Percentiles rank a stretch among this genome's conserved stretches.
Evolutionary conservation across 1,139 yeast genomes (phyloP).

Genomic region (Geotrichum australiense): DNA sequence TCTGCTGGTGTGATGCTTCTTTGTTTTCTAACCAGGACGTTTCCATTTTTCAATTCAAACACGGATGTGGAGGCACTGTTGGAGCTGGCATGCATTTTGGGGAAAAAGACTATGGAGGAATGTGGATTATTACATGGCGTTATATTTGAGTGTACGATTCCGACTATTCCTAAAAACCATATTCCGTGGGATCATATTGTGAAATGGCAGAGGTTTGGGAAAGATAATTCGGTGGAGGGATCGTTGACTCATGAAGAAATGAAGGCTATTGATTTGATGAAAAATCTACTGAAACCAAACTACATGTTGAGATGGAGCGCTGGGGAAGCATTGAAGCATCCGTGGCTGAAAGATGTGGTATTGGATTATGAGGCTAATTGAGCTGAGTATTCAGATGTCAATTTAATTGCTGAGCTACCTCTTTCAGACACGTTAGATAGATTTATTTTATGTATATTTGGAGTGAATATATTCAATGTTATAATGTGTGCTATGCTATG

Average conservation of each 20-base stretch:
- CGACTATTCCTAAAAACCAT: too few relatives aligned
- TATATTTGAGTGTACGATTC: constrained; percentile 67
- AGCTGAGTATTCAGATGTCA: too few relatives aligned
- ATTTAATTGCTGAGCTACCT: too few relatives aligned
- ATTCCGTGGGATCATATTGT: too few relatives aligned
- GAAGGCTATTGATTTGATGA: constrained; percentile 47
- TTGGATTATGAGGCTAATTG: too few relatives aligned
- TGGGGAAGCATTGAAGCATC: constrained; percentile 46
- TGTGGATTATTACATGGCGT: constrained; percentile 86
- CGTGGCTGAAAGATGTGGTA: too few relatives aligned
- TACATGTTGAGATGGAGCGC: constrained; percentile 51
- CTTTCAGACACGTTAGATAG: too few relatives aligned
- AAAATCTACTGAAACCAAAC: constrained; percentile 51
- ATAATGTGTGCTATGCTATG: too few relatives aligned
- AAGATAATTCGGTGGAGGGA: too few relatives aligned
- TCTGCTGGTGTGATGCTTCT: constrained; percentile 83
- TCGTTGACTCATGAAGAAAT: constrained; percentile 26
- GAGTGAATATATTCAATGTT: too few relatives aligned
- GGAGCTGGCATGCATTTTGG: constrained; percentile 77
- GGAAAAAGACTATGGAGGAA: constrained; percentile 59
- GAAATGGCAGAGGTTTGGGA: too few relatives aligned
- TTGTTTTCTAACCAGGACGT: constrained; percentile 62
- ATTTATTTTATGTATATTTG: too few relatives aligned
- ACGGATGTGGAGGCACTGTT: constrained; percentile 90
- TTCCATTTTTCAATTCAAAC: constrained; percentile 81